Base-by-base conservation (phyloP, 2,329 filamentous ascomycete genomes). In the Aciculosporium take region DNA sequence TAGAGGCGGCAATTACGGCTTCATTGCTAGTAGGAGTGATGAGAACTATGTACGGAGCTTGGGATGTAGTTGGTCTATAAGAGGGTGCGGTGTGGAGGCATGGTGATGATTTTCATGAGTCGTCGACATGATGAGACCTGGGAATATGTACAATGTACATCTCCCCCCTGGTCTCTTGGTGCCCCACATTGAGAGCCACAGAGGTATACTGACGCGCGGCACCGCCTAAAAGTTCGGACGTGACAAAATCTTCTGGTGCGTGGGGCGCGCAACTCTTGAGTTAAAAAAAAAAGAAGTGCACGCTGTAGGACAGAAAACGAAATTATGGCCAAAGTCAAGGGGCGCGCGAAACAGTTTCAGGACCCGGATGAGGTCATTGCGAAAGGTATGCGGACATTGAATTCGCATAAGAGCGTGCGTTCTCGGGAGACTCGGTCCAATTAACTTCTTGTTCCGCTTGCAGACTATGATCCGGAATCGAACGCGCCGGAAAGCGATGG, bases 381-480 rank as follows among this genome's bases (percentile, higher is more conserved):
- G 1, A 75, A 76, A 62, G 81, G 81, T 84, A 61, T n/a, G n/a
- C n/a, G n/a, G n/a, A n/a, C n/a, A n/a, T n/a, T n/a, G n/a, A n/a
- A n/a, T n/a, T n/a, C n/a, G n/a, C n/a, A n/a, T n/a, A n/a, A n/a
- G n/a, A n/a, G n/a, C n/a, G n/a, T n/a, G n/a, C n/a, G n/a, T n/a
- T n/a, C n/a, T n/a, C n/a, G n/a, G n/a, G n/a, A n/a, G n/a, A n/a
- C n/a, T n/a, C n/a, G n/a, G n/a, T 9, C 7, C 12, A 20, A 28
- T n/a, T 27, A 7, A 21, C 20, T 7, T 28, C 15, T 8, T 9
- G 23, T 27, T 15, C 4, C 23, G 7, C 20, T n/a, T 39, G 37
- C 18, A 89, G 86, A 93, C 56, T 80, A 83, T 55, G 86, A 94
- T 56, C 84, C 84, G 0, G 86, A 93, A 65, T 76, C 74, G 49